Percentiles rank a stretch among this genome's conserved stretches.
phyloP scores from a whole-genome alignment of 2,329 filamentous ascomycete species.

The Ophiostoma ips region DNA sequence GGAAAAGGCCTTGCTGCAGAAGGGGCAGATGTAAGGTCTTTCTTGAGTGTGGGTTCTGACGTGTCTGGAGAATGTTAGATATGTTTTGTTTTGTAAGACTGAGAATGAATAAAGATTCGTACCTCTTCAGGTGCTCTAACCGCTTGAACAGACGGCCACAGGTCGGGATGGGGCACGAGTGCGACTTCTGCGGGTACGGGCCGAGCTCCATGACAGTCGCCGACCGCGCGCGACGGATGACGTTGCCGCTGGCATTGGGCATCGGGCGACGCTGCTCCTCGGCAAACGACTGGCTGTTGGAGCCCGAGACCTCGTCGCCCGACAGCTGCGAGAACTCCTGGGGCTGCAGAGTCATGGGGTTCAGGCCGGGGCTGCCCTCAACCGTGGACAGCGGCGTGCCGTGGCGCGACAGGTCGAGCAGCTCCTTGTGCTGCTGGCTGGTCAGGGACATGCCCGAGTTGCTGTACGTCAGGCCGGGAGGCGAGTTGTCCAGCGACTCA shows the following conservation, averaged over 20 bases:
- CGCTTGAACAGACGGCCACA: constrained; percentile 97
- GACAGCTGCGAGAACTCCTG: constrained; percentile 37
- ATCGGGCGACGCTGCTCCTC: constrained; percentile 52
- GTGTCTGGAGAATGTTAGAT: constrained; percentile 50
- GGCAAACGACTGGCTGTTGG: constrained; percentile 39
- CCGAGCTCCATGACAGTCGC: constrained; percentile 94
- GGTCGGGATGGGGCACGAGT: constrained; percentile 97
- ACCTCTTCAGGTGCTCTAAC: constrained; percentile 97
- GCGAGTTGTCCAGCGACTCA: constrained; percentile 65
- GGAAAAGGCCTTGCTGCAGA: constrained; percentile 98
- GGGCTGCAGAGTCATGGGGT: constrained; percentile 46
- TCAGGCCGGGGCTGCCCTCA: constrained; percentile 66
- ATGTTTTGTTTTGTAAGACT: too few species aligned
- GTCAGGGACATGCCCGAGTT: constrained; percentile 50
- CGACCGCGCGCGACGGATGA: constrained; percentile 78
- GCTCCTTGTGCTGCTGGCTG: constrained; percentile 60
- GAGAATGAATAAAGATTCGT: too few species aligned
- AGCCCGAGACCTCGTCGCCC: constrained; percentile 43
- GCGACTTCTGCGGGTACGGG: constrained; percentile 93
- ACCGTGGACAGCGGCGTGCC: constrained; percentile 78
- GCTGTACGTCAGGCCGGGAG: constrained; percentile 60
- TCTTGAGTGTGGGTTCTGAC: constrained; percentile 99
- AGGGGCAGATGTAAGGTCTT: constrained; percentile 91
- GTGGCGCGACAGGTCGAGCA: constrained; percentile 73
- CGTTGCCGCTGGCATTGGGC: constrained; percentile 52